Conservation (phyloP, 352 stramenopile species). For the Phytophthora multivora region DNA sequence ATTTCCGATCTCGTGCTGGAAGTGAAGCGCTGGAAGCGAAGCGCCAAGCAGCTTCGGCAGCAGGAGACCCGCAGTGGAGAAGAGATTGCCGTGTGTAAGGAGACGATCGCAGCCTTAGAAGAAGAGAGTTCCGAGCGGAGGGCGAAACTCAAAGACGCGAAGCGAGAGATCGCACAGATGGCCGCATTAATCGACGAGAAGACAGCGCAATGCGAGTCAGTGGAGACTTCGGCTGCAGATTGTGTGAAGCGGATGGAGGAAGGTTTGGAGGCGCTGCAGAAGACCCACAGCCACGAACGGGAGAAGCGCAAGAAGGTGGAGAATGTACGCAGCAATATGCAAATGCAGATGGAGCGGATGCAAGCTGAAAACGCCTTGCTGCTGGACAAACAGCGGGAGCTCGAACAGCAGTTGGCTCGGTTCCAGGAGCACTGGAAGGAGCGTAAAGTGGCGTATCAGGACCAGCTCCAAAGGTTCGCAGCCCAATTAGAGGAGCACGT, state of each 20-base stretch:
- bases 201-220: slow-evolving; percentile 36
- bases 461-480: slow-evolving; percentile 41
- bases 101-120: slow-evolving; percentile 45
- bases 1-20: slow-evolving; percentile 42
- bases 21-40: slow-evolving; percentile 55
- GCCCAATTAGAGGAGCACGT: slow-evolving; percentile 42
- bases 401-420: slow-evolving; percentile 40
- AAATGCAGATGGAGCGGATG: slow-evolving; percentile 45
- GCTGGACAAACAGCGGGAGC: slow-evolving; percentile 37
- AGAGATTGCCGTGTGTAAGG: slow-evolving; percentile 46
- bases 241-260: slow-evolving; percentile 55
- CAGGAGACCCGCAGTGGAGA: slow-evolving; percentile 38
- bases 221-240: slow-evolving; percentile 52
- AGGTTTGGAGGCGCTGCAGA: slow-evolving; percentile 33
- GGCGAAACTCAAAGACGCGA: slow-evolving; percentile 37
- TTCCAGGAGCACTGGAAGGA: slow-evolving; percentile 58
- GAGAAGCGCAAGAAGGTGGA: slow-evolving; percentile 63
- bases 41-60: slow-evolving; percentile 46
- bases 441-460: slow-evolving; percentile 45
- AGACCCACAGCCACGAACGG: slow-evolving; percentile 41
- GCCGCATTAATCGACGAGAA: slow-evolving; percentile 42
- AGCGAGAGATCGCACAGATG: slow-evolving; percentile 41
- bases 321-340: slow-evolving; percentile 30
- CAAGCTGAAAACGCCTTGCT: slow-evolving; percentile 35
- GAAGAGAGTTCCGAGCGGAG: slow-evolving; percentile 31